phyloP scores from a whole-genome alignment of 2,329 filamentous ascomycete genomes.

The Canariomyces notabilis region DNA sequence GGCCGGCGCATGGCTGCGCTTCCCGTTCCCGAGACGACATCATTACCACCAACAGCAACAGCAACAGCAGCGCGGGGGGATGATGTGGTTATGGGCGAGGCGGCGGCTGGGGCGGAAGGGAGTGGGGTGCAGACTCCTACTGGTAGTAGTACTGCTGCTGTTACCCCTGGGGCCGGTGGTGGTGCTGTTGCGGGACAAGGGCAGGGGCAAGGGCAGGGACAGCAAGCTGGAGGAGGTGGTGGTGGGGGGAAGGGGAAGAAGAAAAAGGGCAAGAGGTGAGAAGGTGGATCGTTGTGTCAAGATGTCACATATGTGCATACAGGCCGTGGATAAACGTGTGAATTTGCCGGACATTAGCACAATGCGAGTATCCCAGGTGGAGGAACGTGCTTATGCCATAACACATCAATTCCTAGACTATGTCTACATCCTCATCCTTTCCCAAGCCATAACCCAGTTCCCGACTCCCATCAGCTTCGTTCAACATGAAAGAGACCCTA shows the following conservation, averaged over 20 bases:
- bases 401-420: conserved; percentile 19
- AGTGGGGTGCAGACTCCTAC: conserved; percentile 32
- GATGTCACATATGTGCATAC: too few relatives aligned
- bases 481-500: conserved; percentile 2
- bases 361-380: too few relatives aligned
- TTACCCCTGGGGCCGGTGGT: too few relatives aligned
- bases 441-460: too few relatives aligned
- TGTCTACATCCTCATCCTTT: conserved; percentile 20
- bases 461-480: neutral
- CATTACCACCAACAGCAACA: too few relatives aligned
- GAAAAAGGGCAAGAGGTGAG: conserved; percentile 66
- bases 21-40: conserved; percentile 33
- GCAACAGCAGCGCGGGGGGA: conserved; percentile 28
- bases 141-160: conserved; percentile 23
- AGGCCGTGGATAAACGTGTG: too few relatives aligned
- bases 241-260: conserved; percentile 58
- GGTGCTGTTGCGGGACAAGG: neutral
- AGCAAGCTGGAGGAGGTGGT: conserved; percentile 29
- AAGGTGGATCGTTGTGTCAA: neutral
- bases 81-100: conserved; percentile 42
- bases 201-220: conserved; percentile 14
- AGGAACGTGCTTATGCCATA: neutral
- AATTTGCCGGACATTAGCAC: too few relatives aligned
- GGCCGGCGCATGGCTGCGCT: conserved; percentile 64
- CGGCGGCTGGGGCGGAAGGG: conserved; percentile 26